Evolutionary conservation across 2,329 filamentous ascomycete species (phyloP).

Genomic region (Ophiostoma australiae): DNA sequence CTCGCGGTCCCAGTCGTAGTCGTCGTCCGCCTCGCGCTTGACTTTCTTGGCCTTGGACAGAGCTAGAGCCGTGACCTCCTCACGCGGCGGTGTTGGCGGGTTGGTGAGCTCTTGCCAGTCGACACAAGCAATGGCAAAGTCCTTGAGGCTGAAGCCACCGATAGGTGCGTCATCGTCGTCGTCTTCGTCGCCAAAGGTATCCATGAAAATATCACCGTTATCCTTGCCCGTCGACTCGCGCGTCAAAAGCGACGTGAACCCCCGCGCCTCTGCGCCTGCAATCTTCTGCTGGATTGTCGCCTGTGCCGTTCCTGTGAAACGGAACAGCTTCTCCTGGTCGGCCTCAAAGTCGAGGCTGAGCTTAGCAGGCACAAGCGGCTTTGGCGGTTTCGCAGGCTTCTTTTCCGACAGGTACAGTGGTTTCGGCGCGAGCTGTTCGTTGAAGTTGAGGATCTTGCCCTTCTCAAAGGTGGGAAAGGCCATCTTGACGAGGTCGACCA

Average conservation of each 20-base stretch:
- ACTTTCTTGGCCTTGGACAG: slow-evolving; percentile 41
- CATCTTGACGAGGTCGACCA: slow-evolving; percentile 70
- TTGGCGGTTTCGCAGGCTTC: slow-evolving; percentile 71
- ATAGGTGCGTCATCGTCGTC: slow-evolving; percentile 60
- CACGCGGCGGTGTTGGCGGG: slow-evolving; percentile 35
- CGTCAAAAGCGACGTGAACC: slow-evolving; percentile 41
- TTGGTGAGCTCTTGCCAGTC: slow-evolving; percentile 71
- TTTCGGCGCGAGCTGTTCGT: slow-evolving; percentile 76
- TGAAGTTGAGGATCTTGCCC: slow-evolving; percentile 70
- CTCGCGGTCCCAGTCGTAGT: slow-evolving; percentile 61
- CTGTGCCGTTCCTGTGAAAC: slow-evolving; percentile 59
- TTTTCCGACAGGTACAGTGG: slow-evolving; percentile 74
- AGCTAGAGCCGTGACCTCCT: slow-evolving; percentile 28
- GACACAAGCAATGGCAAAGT: slow-evolving; percentile 78
- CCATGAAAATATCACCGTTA: slow-evolving; percentile 40
- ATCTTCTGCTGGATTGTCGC: slow-evolving; percentile 52
- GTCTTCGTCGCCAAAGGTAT: slow-evolving; percentile 37
- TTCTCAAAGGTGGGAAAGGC: slow-evolving; percentile 78
- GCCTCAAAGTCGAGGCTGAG: slow-evolving; percentile 77
- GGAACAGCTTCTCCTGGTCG: slow-evolving; percentile 83
- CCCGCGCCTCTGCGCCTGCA: slow-evolving; percentile 47
- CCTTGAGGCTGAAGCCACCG: slow-evolving; percentile 69
- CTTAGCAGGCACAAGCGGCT: slow-evolving; percentile 79
- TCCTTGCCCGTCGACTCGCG: slow-evolving; percentile 41
- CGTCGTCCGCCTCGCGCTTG: slow-evolving; percentile 38